Evolutionary conservation across 164 flowering plant genomes (phyloP).

Genomic region (Saururus chinensis): DNA sequence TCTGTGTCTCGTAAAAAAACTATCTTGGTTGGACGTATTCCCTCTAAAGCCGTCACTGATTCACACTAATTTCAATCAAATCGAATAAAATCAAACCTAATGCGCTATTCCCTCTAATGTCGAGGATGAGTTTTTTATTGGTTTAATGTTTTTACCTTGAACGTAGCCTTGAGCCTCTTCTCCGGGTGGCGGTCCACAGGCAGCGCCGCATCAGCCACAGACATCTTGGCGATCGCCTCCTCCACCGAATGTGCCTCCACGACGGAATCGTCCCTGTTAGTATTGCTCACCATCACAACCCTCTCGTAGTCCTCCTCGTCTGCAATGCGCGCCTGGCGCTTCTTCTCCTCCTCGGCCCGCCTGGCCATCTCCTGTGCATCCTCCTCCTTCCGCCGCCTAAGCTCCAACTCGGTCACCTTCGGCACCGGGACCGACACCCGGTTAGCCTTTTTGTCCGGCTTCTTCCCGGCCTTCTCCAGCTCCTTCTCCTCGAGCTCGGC

Average conservation of each 20-base stretch:
- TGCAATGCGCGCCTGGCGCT: conserved; percentile 47
- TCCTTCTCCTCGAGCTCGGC: conserved; percentile 87
- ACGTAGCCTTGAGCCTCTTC: conserved; percentile 82
- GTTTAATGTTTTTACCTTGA: conserved; percentile 62
- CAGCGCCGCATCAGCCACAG: conserved; percentile 37
- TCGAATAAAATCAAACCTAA: too few species aligned
- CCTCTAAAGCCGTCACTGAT: too few species aligned
- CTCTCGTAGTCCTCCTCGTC: conserved; percentile 93
- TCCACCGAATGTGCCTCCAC: conserved; percentile 85
- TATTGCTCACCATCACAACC: conserved; percentile 64
- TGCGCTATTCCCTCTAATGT: too few species aligned
- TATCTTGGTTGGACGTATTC: too few species aligned
- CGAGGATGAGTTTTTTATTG: too few species aligned
- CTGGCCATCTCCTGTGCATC: conserved; percentile 41
- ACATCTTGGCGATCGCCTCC: conserved; percentile 72
- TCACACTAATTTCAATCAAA: too few species aligned
- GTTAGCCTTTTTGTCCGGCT: conserved; percentile 84
- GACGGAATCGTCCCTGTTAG: conserved; percentile 69
- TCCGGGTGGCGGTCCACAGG: conserved; percentile 84
- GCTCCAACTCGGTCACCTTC: conserved; percentile 88
- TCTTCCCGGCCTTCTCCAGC: conserved; percentile 50
- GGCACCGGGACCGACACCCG: conserved; percentile 83
- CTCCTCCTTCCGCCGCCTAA: conserved; percentile 49
- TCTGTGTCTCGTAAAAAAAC: too few species aligned
- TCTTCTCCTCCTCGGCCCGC: conserved; percentile 62